These are phyloP conservation scores for Bassia scoparia DNA, from an alignment of 148 eudicot species.

Conservation along the genomic window DNA sequence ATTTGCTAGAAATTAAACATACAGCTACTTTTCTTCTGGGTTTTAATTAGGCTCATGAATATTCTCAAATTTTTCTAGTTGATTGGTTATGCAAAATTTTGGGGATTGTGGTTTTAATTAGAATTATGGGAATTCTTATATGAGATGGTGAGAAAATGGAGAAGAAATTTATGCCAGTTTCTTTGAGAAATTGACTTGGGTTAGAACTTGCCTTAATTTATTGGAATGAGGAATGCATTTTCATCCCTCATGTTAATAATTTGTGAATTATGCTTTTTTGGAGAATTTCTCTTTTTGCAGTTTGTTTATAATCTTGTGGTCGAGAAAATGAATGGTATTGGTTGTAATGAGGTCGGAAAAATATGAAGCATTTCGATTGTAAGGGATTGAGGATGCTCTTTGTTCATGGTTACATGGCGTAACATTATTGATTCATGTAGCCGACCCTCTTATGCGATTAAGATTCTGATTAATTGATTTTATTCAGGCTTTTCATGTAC, in stretches of 20 bases:
- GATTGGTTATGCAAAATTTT: not conserved
- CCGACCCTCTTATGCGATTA: too few relatives aligned
- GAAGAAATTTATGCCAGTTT: not conserved
- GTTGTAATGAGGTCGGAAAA: too few relatives aligned
- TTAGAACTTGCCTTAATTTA: not conserved
- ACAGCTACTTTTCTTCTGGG: not conserved
- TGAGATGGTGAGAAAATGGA: not conserved
- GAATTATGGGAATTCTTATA: not conserved
- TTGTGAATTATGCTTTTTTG: not conserved
- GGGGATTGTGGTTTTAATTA: not conserved
- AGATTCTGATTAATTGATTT: too few relatives aligned
- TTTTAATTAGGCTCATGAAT: not conserved
- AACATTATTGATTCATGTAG: too few relatives aligned
- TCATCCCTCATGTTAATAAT: not conserved
- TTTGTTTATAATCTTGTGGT: too few relatives aligned
- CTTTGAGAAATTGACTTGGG: not conserved
- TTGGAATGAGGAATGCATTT: not conserved
- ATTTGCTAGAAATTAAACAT: not conserved
- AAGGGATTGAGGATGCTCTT: too few relatives aligned
- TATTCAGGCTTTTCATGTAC: too few relatives aligned
- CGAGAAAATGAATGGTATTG: too few relatives aligned
- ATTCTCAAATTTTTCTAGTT: not conserved
- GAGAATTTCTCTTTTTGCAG: not conserved
- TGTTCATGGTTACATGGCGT: too few relatives aligned
- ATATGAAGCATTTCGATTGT: too few relatives aligned